Evolutionary conservation across 2,329 filamentous ascomycete genomes (phyloP).

Genomic region (Arthrinium phaeospermum): DNA sequence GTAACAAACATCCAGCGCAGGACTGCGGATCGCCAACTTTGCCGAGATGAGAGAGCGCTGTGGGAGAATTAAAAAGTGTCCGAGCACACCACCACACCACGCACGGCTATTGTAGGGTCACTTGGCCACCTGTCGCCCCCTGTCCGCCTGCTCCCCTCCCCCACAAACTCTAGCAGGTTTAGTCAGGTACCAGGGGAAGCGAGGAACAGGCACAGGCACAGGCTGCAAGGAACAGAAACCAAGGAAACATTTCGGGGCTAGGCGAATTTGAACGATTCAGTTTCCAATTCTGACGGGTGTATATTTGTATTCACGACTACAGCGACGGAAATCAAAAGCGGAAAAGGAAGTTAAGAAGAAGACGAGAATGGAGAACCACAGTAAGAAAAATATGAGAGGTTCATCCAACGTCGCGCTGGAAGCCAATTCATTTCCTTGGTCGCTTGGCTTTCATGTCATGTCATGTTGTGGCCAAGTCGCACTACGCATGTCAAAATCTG

Average conservation of each 20-base stretch:
- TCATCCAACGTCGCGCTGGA: constrained; percentile 2
- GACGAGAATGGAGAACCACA: background rate
- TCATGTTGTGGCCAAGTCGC: background rate
- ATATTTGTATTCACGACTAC: background rate
- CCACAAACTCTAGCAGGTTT: background rate
- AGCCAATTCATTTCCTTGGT: background rate
- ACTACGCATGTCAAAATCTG: constrained; percentile 13
- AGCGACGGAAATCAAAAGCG: background rate
- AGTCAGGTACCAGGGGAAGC: background rate
- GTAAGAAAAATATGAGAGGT: background rate
- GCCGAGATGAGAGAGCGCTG: constrained; percentile 18
- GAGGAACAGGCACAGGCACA: background rate
- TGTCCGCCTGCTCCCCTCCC: background rate
- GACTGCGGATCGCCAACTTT: constrained; percentile 9
- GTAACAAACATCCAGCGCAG: background rate
- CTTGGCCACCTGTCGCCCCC: background rate
- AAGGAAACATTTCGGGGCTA: background rate
- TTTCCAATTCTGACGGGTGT: background rate
- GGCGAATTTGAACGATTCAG: background rate
- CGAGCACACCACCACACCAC: constrained; percentile 2
- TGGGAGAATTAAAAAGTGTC: constrained; percentile 3
- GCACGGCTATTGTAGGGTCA: background rate
- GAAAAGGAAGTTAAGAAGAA: no score
- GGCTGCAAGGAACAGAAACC: background rate
- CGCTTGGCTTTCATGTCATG: background rate